A percentile compares a stretch with the other conserved stretches of the same genome.
These are phyloP conservation scores for Akanthomyces lecanii DNA, from an alignment of 2,329 filamentous ascomycete species.

Conservation along the genomic window DNA sequence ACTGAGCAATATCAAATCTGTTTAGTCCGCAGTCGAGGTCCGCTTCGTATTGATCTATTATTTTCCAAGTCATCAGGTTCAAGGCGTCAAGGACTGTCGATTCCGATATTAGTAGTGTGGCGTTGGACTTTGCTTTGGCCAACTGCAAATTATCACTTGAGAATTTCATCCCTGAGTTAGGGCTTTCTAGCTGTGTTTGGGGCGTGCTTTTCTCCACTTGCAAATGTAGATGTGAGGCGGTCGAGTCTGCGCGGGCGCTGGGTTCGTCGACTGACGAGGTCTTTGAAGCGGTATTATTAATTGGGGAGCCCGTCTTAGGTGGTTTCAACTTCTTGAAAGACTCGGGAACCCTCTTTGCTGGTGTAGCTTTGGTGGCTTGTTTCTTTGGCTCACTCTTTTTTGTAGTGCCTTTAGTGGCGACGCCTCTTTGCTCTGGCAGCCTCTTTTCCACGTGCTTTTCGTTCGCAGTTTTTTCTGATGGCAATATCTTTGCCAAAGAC, in stretches of 20 bases:
- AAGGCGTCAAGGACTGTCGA: constrained; percentile 23
- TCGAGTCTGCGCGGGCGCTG: neutral
- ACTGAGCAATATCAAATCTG: constrained; percentile 24
- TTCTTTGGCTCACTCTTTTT: neutral
- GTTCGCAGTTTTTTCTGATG: neutral
- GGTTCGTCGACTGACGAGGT: neutral
- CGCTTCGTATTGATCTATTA: constrained; percentile 32
- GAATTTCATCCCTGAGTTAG: too few relatives aligned
- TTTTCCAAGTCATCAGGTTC: constrained; percentile 23
- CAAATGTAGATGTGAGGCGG: neutral
- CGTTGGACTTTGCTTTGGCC: neutral
- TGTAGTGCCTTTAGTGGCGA: neutral
- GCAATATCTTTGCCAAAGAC: neutral
- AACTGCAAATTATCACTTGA: neutral
- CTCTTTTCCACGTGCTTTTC: neutral
- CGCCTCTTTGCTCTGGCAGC: neutral
- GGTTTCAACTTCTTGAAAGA: neutral
- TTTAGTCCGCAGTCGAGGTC: constrained; percentile 26
- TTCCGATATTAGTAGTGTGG: constrained; percentile 26
- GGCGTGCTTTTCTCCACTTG: neutral
- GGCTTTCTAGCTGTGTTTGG: neutral
- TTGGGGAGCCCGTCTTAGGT: neutral
- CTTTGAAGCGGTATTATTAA: neutral
- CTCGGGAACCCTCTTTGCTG: neutral
- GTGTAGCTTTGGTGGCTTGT: neutral